phyloP scores from a whole-genome alignment of 1,139 yeast genomes.

The Suhomyces bribrorum region DNA sequence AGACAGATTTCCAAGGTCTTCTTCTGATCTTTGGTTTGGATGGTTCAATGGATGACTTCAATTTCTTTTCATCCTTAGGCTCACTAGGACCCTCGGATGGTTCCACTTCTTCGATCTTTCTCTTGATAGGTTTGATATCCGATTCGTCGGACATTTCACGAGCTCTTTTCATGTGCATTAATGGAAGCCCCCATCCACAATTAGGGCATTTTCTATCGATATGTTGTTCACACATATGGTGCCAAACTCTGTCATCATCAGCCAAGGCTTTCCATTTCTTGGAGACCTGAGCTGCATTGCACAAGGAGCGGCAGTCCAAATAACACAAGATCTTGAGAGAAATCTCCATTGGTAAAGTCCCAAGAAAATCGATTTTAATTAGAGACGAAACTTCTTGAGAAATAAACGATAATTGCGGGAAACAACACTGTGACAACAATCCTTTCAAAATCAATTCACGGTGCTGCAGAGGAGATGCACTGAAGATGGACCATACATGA shows the following conservation, averaged over 20 bases:
- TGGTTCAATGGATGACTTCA: slow-evolving; percentile 1
- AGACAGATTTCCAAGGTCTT: slow-evolving; percentile 95
- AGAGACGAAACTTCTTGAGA: slow-evolving; percentile 76
- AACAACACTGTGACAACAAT: slow-evolving; percentile 84
- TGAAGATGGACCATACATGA: slow-evolving; percentile 77
- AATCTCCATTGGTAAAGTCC: slow-evolving; percentile 82
- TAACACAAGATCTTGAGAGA: slow-evolving; percentile 83
- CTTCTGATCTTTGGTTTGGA: slow-evolving; percentile 19
- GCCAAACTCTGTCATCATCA: slow-evolving; percentile 97
- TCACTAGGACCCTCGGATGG: neutral
- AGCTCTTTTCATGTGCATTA: slow-evolving; percentile 79
- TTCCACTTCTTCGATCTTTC: slow-evolving; percentile 28
- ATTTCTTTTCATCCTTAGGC: neutral
- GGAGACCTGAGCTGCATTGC: slow-evolving; percentile 92
- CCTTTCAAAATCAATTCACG: slow-evolving; percentile 81
- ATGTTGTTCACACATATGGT: slow-evolving; percentile 97
- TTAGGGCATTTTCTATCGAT: slow-evolving; percentile 95
- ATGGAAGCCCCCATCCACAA: slow-evolving; percentile 98
- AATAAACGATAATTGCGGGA: slow-evolving; percentile 85
- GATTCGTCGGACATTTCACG: slow-evolving; percentile 47
- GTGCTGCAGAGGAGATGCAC: slow-evolving; percentile 68
- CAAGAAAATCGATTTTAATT: slow-evolving; percentile 84
- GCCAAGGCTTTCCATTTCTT: slow-evolving; percentile 84
- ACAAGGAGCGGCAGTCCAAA: slow-evolving; percentile 85
- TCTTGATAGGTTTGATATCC: slow-evolving; percentile 26